These are phyloP conservation scores for Biscogniauxia mediterranea DNA, from an alignment of 2,329 filamentous ascomycete genomes.

Conservation along the genomic window DNA sequence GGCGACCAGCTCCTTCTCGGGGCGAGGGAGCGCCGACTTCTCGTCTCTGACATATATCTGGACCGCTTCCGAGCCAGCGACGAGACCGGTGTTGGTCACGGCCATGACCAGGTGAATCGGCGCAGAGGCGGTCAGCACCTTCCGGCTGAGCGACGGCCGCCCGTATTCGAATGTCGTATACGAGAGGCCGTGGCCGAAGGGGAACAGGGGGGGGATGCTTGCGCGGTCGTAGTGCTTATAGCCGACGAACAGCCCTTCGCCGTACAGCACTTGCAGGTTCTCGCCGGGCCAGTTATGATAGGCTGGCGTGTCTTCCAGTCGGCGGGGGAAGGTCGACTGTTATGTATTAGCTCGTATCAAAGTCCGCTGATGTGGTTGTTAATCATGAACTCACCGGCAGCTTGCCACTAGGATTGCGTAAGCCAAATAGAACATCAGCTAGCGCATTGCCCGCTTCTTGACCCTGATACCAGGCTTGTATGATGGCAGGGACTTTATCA, in stretches of 20 bases:
- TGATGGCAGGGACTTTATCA: slow-evolving; percentile 59
- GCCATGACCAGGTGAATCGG: slow-evolving; percentile 46
- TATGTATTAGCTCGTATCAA: slow-evolving; percentile 4
- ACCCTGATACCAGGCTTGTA: slow-evolving; percentile 71
- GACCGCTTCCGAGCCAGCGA: slow-evolving; percentile 61
- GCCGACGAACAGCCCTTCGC: slow-evolving; percentile 71
- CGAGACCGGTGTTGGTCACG: slow-evolving; percentile 53
- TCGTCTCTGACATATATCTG: slow-evolving; percentile 67
- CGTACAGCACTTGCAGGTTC: slow-evolving; percentile 65
- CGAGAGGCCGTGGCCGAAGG: slow-evolving; percentile 72
- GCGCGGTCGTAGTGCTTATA: slow-evolving; percentile 70
- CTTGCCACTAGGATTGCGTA: slow-evolving; percentile 65
- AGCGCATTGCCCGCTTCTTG: slow-evolving; percentile 68
- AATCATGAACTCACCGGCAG: slow-evolving; percentile 49
- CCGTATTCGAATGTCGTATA: slow-evolving; percentile 70
- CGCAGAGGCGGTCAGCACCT: slow-evolving; percentile 38
- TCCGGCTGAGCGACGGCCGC: slow-evolving; percentile 48
- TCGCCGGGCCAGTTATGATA: slow-evolving; percentile 74
- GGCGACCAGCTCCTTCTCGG: slow-evolving; percentile 68
- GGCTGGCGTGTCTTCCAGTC: slow-evolving; percentile 64
- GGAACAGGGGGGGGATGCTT: slow-evolving; percentile 60
- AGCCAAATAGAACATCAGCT: slow-evolving; percentile 64
- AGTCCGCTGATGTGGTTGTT: background rate
- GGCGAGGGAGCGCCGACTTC: slow-evolving; percentile 60
- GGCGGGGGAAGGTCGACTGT: slow-evolving; percentile 63